Base-by-base conservation (phyloP, 495 filamentous ascomycete genomes). In the Penicillium egyptiacum region DNA sequence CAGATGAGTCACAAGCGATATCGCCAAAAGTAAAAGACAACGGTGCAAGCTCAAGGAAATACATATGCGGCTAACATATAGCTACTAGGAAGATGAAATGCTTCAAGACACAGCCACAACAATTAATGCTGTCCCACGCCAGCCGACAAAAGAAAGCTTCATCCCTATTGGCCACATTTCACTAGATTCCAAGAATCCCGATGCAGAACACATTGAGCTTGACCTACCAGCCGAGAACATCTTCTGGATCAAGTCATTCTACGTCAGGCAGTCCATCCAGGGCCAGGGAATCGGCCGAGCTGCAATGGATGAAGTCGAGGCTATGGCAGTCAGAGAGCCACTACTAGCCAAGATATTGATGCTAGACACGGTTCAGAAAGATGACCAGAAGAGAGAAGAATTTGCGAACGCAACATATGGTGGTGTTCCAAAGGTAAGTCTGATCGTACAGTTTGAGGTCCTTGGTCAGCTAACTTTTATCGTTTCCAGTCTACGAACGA, bases 101-200 rank as follows among this genome's bases (percentile, higher is more conserved):
- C 55, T 70, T 12, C 31, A 52, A 7, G 67, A 70, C 33, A 70
- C 67, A 17, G 67, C 67, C 10, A 33, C 20, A 33, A 49, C 60
- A 5, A 55, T 70, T 19, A 61, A 70, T 45, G 60, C 48, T 9
- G 56, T 51, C 7, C 22, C 55, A 33, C 57, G 67, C 8, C 7
- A 60, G 25, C 48, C 65, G 33, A 55, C 65, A 9, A 51, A 57
- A 1, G 23, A 28, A 50, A 23, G 39, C 2, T 68, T 70, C 25
- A 23, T 56, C n/a, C 67, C 67, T 2, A 55, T 72, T 26, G 70
- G 70, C 5, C 70, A 72, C 22, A 69, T 72, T 17, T 70, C 68
- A 6, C 33, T 72, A 2, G 70, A 72, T 39, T 52, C 63, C 1
- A 41, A 55, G 9, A 62, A 63, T 31, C 28, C 47, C 11, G 60